Evolutionary conservation across 2,329 filamentous ascomycete genomes (phyloP).

Genomic region (Colletotrichum gloeosporioides): DNA sequence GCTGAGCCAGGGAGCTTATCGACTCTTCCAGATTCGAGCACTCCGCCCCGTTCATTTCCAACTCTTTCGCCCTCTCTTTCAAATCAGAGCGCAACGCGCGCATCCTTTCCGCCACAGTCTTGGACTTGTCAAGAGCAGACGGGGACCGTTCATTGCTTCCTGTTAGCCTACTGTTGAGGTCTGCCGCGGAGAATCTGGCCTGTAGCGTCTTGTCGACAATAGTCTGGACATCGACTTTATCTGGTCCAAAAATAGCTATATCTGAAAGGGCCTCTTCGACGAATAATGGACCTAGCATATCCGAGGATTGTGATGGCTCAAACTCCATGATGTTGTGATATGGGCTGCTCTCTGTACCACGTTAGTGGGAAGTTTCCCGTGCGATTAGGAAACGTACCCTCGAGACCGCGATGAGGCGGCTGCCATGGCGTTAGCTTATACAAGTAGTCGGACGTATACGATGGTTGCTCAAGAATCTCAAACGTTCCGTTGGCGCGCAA

Average conservation of each 20-base stretch:
- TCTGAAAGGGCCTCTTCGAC: constrained; percentile 59
- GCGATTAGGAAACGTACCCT: constrained; percentile 44
- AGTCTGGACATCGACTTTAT: constrained; percentile 47
- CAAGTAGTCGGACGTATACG: constrained; percentile 61
- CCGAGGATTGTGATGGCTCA: constrained; percentile 56
- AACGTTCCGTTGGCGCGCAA: constrained; percentile 65
- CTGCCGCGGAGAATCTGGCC: constrained; percentile 9
- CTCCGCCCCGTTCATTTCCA: constrained; percentile 26
- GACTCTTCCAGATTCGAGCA: constrained; percentile 23
- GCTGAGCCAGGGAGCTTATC: constrained; percentile 37
- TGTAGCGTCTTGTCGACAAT: constrained; percentile 30
- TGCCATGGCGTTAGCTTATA: constrained; percentile 68
- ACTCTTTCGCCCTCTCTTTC: constrained; percentile 18
- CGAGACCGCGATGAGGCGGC: constrained; percentile 60
- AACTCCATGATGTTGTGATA: constrained; percentile 66
- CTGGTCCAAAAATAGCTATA: constrained; percentile 61
- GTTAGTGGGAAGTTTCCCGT: constrained; percentile 27
- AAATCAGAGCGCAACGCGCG: constrained; percentile 43
- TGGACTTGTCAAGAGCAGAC: constrained; percentile 44
- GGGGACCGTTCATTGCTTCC: constrained; percentile 28
- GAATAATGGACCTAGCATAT: constrained; percentile 60
- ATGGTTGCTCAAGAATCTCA: constrained; percentile 67
- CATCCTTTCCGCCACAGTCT: constrained; percentile 55
- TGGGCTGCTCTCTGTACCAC: constrained; percentile 47
- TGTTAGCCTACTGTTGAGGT: background rate